Evolutionary conservation across 2,329 filamentous ascomycete species (phyloP), one percentile per base, ranked within the genome.

Genomic region (Neoascochyta sp.): DNA sequence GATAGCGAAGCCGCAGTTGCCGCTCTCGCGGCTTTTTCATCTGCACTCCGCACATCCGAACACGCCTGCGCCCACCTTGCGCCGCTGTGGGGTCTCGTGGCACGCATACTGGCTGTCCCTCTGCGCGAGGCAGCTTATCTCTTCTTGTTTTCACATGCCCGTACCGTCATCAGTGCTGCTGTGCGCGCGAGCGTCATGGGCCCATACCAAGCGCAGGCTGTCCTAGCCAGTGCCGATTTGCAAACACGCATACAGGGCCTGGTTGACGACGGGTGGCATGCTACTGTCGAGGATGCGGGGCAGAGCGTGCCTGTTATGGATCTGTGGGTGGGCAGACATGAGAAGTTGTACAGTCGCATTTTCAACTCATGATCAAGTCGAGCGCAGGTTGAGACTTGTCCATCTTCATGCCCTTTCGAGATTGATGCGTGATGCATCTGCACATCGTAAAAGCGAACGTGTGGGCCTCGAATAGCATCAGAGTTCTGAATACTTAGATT

Each of bases 281-380:
- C 69, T 34, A 58, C 50, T 1, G 67, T 81, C 0, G 79, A 83
- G 34, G 74, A 81, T 41, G 84, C 85, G 3, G 83, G 81, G 4
- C 83, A 90, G 67, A 79, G 70, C 32, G 80, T 87, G 40, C 86
- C 86, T 1, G 74, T 80, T 2, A 80, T 90, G 75, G 86, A 92
- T 66, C 59, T 92, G 17, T 92, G 86, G 85, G 73, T 88, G 52
- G 86, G 86, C 3, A 73, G 86, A 54, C 86, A 92, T 60, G 86
- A 92, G 70, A 68, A 86, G 56, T 60, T 92, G 43, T 92, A 92
- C 61, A 89, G 84, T 36, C 77, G 86, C 48, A 90, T 92, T 32
- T 92, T 92, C 56, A 92, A 92, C 63, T 89, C 84, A 49, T 90
- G 53, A 50, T 21, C 3, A n/a, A 5, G 9, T 11, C 20, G 9